A percentile compares a stretch with the other conserved stretches of the same genome.
phyloP scores from a whole-genome alignment of 1,139 yeast species.

The Zygoascus meyerae region DNA sequence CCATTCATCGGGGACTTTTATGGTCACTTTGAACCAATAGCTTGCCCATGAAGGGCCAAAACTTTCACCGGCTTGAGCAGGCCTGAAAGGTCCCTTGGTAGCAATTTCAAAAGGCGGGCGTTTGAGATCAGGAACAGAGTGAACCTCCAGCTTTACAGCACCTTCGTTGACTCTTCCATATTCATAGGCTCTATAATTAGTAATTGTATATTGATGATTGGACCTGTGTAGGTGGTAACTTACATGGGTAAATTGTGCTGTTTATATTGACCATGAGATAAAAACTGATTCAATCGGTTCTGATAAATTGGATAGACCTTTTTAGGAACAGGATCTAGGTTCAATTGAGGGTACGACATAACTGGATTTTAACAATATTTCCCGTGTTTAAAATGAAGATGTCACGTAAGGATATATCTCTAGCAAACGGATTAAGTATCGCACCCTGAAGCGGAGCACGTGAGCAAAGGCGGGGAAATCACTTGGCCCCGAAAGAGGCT shows the following conservation, averaged over 20 bases:
- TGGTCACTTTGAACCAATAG: constrained; percentile 76
- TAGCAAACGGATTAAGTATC: too few relatives aligned
- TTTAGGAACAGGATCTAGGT: constrained; percentile 59
- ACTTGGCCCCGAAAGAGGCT: background rate
- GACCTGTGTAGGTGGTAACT: background rate
- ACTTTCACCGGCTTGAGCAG: constrained; percentile 59
- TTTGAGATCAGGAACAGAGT: constrained; percentile 53
- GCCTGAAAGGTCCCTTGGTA: constrained; percentile 51
- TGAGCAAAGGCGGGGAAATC: background rate
- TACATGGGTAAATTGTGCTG: constrained; percentile 68
- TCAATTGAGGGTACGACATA: constrained; percentile 17
- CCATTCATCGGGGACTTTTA: constrained; percentile 52
- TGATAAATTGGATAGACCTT: constrained; percentile 79
- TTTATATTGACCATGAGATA: constrained; percentile 61
- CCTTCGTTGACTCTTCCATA: constrained; percentile 43
- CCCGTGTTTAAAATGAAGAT: too few relatives aligned
- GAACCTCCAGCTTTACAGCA: constrained; percentile 47
- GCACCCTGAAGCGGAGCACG: background rate
- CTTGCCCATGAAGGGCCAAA: constrained; percentile 98
- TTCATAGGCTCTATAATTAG: constrained; percentile 45
- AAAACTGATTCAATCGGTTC: constrained; percentile 72
- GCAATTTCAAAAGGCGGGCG: constrained; percentile 79
- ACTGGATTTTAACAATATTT: background rate
- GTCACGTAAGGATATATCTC: too few relatives aligned
- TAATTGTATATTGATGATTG: background rate